phyloP scores from a whole-genome alignment of 2,329 filamentous ascomycete species.

The Fragosphaeria purpurea region DNA sequence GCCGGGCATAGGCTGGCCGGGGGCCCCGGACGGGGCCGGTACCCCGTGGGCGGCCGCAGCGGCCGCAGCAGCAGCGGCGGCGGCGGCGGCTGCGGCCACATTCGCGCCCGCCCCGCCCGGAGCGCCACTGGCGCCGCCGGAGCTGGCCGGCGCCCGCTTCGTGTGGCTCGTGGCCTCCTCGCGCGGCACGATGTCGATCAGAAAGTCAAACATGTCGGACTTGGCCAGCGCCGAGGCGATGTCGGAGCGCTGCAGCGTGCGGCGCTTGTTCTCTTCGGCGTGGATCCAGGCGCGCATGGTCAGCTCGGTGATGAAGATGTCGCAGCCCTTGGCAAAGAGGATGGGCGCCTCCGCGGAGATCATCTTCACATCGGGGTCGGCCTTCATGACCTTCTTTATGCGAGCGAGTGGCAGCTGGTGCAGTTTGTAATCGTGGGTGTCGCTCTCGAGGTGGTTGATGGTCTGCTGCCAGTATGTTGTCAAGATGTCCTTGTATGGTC shows the following conservation, averaged over 20 bases:
- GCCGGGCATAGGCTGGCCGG: conserved; percentile 39
- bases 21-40: conserved; percentile 25
- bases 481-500: conserved; percentile 90
- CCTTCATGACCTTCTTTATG: conserved; percentile 99
- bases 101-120: conserved; percentile 48
- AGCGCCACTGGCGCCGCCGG: conserved; percentile 6
- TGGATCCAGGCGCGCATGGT: conserved; percentile 99
- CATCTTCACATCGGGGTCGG: conserved; percentile 98
- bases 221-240: conserved; percentile 94
- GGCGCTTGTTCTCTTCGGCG: conserved; percentile 95
- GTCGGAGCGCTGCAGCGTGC: conserved; percentile 88
- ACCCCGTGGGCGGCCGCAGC: conserved; percentile 26
- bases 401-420: conserved; percentile 94
- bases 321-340: conserved; percentile 94
- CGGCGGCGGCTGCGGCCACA: conserved; percentile 10
- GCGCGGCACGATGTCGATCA: conserved; percentile 95
- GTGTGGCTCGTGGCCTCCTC: conserved; percentile 83
- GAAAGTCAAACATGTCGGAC: conserved; percentile 99
- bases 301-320: conserved; percentile 97
- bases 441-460: conserved; percentile 87
- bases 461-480: conserved; percentile 99
- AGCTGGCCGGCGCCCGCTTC: conserved; percentile 54
- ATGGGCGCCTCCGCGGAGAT: conserved; percentile 98
- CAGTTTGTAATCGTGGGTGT: conserved; percentile 96
- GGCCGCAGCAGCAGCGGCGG: conserved; percentile 9